Base-by-base conservation (phyloP, 805 yeast genomes). In the Metschnikowia peoriensis region DNA sequence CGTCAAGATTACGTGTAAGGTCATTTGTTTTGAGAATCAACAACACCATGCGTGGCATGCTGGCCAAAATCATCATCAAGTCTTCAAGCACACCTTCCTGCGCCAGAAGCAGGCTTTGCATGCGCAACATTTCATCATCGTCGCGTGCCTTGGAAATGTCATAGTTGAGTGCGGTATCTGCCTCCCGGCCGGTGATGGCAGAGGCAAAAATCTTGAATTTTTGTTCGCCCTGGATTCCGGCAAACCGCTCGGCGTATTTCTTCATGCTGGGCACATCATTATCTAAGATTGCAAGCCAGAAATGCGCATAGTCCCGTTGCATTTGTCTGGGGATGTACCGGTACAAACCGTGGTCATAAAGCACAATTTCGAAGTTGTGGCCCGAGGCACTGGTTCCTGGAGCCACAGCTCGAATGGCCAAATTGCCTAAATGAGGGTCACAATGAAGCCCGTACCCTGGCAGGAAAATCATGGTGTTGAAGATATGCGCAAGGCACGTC, bases 361-460 rank as follows among this genome's bases (percentile, higher is more conserved):
- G 75, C 7, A 94, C 76, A 47, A 94, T 89, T 68, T 94, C 99
- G 66, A 94, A 94, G 66, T 93, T 92, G 64, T 86, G 90, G 7
- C 77, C 69, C 35, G 77, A 70, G 7, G 53, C 55, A 1, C 60
- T 54, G 11, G 48, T 40, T 8, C 17, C 41, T 28, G 53, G 54
- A 16, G 64, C 63, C 9, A 65, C 50, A 10, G 68, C 61, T 51
- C 91, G 75, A 22, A 94, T 89, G 0, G 98, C 97, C 53, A 94
- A 73, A 63, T 94, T 94, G 0, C 99, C 99, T 10, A 96, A 97
- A 67, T 94, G 99, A 1, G 99, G 99, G 67, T 94, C 99, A 72
- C 99, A 94, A 67, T 94, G 99, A 41, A 94, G 81, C 0, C 93
- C 89, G 22, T 90, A 96, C 28, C 84, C 85, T 0, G 97, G 96